Base-by-base conservation (phyloP, 768 basidiomycete genomes). In the Russula foetens region DNA sequence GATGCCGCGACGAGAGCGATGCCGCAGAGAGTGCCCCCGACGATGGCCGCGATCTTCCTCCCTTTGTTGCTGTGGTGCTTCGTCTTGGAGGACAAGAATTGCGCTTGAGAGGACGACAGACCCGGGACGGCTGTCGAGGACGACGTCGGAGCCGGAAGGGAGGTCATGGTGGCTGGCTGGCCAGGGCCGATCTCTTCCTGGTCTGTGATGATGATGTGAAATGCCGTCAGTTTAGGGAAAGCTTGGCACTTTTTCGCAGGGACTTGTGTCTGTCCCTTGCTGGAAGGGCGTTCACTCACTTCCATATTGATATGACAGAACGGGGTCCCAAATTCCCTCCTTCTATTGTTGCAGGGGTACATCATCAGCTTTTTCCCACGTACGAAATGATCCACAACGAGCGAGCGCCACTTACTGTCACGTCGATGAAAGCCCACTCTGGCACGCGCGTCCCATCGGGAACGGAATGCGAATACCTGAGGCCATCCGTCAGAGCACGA, bases 361-460 rank as follows among this genome's bases (percentile, higher is more conserved):
- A 35, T 35, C 35, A 11, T 35, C 11, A 7, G 35, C 6, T 35
- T 12, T 7, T 12, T 35, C 35, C 35, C 35, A 35, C 9, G 2
- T 7, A 12, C 9, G 35, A 35, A 35, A 35, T n/a, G n/a, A n/a
- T n/a, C n/a, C n/a, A n/a, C n/a, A n/a, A n/a, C n/a, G n/a, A n/a
- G n/a, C n/a, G n/a, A n/a, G 14, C 35, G 35, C 11, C 21, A 28
- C 60, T 57, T 17, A 62, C 60, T 15, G 56, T 57, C 23, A 62
- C 44, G n/a, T 57, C 35, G 7, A 57, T 11, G 23, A 62, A 62
- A 2, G 60, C 60, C 60, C 60, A 62, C n/a, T 39, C 60, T 2
- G 15, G 60, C 17, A 62, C 60, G 3, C 4, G 15, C 35, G 60
- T 62, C 6, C 19, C 38, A 4, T 29, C 5, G 0, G 60, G 60